Base-by-base conservation (phyloP, 805 yeast genomes). In the Helenozyma baotianmanensis region DNA sequence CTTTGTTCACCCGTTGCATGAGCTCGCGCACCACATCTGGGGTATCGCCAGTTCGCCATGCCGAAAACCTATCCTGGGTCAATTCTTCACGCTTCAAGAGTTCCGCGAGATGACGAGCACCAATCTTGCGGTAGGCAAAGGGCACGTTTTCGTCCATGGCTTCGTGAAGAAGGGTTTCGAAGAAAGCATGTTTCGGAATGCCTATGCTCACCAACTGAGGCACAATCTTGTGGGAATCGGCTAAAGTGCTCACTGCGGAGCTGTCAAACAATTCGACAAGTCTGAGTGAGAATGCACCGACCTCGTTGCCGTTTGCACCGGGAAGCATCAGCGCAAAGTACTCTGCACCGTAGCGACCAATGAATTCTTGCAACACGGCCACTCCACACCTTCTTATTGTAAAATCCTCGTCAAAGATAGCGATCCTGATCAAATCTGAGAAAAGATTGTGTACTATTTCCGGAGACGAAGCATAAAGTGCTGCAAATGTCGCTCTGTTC, bases 281-380 rank as follows among this genome's bases (percentile, higher is more conserved):
- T 11, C 53, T 51, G 23, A 82, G 61, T 12, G 70, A 64, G 37
- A 62, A 60, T 6, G 50, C 46, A 8, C 72, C 64, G 11, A 58
- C 32, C 1, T 27, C 25, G 3, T 27, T 38, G 2, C 21, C 43
- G 10, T 46, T 45, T 16, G 32, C 30, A 13, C 30, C 14, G 30
- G 14, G 32, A 21, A 30, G 31, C 28, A 37, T 4, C 43, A 31
- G 3, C 38, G 42, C 47, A 77, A 59, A 17, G 68, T 36, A 19
- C 36, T 21, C 9, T 58, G 58, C 1, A 2, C 84, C 84, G 50
- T 77, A 80, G 23, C 97, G 61, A 0, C 97, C 97, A 3, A 86
- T 53, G 11, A 82, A 66, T 48, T 89, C 97, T 51, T 89, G 97
- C 6, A 89, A 48, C 0, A 92, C 90, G 1, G 97, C 96, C 4